Base-by-base conservation (phyloP, 371 early-diverging fungal genomes). In the Mucor velutinosus region DNA sequence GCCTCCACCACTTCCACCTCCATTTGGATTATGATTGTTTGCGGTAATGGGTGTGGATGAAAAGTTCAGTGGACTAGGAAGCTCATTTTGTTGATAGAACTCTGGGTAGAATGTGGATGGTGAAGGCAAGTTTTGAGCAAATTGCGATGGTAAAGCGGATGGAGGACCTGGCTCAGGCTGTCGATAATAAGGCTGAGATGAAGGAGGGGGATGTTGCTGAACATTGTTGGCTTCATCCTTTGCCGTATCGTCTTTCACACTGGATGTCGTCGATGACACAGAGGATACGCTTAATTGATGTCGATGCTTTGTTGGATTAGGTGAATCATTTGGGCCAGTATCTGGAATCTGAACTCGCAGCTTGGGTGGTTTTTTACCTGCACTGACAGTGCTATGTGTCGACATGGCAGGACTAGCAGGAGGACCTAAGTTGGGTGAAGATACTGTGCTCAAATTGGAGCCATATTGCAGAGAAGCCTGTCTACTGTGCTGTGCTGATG, bases 31-130 rank as follows among this genome's bases (percentile, higher is more conserved):
- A 21, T 41, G 17, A 45, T 65, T 47, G 29, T 66, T 47, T 6
- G 70, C 64, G 29, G 83, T 77, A 7, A 86, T 84, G 0, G 89
- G 90, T 27, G 90, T 90, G 7, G 82, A 77, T 19, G 86, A 86
- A 63, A 89, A 89, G 61, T 88, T 84, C 60, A 90, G 72, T 10
- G 90, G 89, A 65, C 88, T 89, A 12, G 83, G 88, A 57, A 84
- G 70, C 60, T 88, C 90, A 70, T 74, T 83, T 62, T 82, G 87
- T 60, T 87, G 89, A 75, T 92, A 93, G 56, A 93, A 89, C 57
- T 90, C 88, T 7, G 92, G 89, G 70, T 91, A 92, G 71, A 92
- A 92, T 2, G 90, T 85, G 4, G 89, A 88, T 4, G 93, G 93
- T 14, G 92, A 91, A 12, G 91, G 92, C 30, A 92, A 75, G 66